Evolutionary conservation across 495 filamentous ascomycete species (phyloP), one percentile per base, ranked within the genome.

Genomic region (Astrocystis sublimbata): DNA sequence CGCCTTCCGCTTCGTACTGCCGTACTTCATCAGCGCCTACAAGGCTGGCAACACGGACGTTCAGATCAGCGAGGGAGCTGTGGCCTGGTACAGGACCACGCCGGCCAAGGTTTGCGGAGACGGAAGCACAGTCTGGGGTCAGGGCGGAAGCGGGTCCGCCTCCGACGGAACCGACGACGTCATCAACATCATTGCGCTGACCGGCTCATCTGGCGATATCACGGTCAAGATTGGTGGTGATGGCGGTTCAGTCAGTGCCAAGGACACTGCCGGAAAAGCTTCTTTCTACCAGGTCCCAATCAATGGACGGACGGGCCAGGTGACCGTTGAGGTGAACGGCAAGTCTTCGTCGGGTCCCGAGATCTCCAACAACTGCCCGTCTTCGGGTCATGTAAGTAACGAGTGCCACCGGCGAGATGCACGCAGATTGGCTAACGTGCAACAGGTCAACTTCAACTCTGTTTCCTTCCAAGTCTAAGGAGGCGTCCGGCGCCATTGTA

Each of bases 31-130:
- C 58, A 79, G 78, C 26, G 81, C 83, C 6, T 90, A 86, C 76
- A 88, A 88, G 60, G 69, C 78, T 3, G 83, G 78, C 2, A 76
- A 72, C n/a, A 65, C 74, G 0, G 65, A 79, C 8, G 62, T 80
- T 28, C 59, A 74, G 19, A 72, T 85, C 30, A 65, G 77, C 50
- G 78, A 85, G 6, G 78, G 83, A 19, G 73, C 89, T 3, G 76
- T 84, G 10, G 83, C 79, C 19, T 91, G 88, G 88, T 92, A 92
- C 70, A 85, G 88, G 6, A 80, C 75, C 3, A 76, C 75, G 1
- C 73, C 78, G 0, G 75, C 68, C 3, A 43, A 58, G 6, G 66
- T 70, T 4, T 74, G 72, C 24, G 13, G 51, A 6, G 67, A 76
- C n/a, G 65, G 74, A 4, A 75, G 67, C n/a, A 76, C 71, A 6